Evolutionary conservation across 371 early-diverging fungal genomes (phyloP).

Genomic region (Zancudomyces culisetae): DNA sequence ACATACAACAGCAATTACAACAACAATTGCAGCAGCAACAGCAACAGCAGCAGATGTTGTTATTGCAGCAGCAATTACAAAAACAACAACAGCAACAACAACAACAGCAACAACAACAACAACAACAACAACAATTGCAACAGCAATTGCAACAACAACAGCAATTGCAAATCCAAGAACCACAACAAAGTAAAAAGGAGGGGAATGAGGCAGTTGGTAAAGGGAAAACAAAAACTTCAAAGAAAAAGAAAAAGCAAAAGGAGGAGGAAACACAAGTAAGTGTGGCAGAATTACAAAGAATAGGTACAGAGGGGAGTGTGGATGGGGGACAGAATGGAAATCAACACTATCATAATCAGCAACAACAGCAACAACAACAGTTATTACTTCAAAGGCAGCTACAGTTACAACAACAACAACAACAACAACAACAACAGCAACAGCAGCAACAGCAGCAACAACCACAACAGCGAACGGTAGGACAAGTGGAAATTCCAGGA

Average conservation of each 20-base stretch:
- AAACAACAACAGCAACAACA: slow-evolving; percentile 5
- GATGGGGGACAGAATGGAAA: background rate
- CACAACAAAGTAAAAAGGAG: background rate
- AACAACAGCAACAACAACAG: slow-evolving; percentile 3
- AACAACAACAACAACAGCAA: slow-evolving; percentile 1
- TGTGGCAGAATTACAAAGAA: background rate
- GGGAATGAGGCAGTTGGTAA: background rate
- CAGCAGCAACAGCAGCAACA: slow-evolving; percentile 5
- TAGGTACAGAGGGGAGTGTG: background rate
- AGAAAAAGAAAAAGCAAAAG: background rate
- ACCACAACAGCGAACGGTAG: no score
- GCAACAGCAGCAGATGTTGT: slow-evolving; percentile 6
- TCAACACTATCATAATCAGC: slow-evolving; percentile 4
- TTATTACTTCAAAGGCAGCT: background rate
- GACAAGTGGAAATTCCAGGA: background rate
- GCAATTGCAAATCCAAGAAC: slow-evolving; percentile 1
- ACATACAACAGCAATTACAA: slow-evolving; percentile 9
- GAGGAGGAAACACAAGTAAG: background rate
- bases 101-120: slow-evolving; percentile 1
- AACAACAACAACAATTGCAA: background rate
- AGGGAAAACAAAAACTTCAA: background rate
- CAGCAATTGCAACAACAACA: slow-evolving; percentile 1
- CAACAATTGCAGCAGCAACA: slow-evolving; percentile 5
- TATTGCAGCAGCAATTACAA: slow-evolving; percentile 1
- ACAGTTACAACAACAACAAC: slow-evolving; percentile 4